Evolutionary conservation across 805 yeast genomes (phyloP).

Genomic region (Candida rishiriensis): DNA sequence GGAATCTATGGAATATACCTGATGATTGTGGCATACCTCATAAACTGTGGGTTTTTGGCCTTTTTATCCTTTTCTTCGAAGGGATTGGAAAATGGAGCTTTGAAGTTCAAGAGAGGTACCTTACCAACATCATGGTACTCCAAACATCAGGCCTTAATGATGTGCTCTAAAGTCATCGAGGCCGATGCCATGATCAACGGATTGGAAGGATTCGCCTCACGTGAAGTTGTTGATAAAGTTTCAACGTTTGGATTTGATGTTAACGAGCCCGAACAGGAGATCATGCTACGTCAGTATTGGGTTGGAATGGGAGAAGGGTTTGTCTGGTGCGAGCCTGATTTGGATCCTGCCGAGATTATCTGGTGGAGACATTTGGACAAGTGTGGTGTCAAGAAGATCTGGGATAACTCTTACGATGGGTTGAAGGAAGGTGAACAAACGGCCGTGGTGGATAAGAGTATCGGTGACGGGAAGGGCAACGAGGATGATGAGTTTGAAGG

Average conservation of each 20-base stretch:
- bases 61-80: conserved; percentile 40
- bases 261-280: conserved; percentile 59
- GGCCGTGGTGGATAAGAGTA: no score
- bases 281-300: conserved; percentile 79
- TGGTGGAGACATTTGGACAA: conserved; percentile 31
- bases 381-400: conserved; percentile 27
- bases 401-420: conserved; percentile 24
- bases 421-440: conserved; percentile 16
- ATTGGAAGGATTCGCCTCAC: conserved; percentile 35
- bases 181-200: conserved; percentile 55
- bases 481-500: background rate
- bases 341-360: conserved; percentile 72
- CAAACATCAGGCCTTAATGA: conserved; percentile 64
- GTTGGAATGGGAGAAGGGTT: conserved; percentile 81
- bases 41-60: conserved; percentile 44
- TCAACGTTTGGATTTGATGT: conserved; percentile 35
- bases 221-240: conserved; percentile 26
- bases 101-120: conserved; percentile 63
- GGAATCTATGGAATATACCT: conserved; percentile 39
- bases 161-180: conserved; percentile 62
- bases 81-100: conserved; percentile 45
- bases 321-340: conserved; percentile 87
- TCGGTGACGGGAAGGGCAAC: background rate
- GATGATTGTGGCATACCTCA: conserved; percentile 45
- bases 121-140: conserved; percentile 58